phyloP scores from a whole-genome alignment of 2,329 filamentous ascomycete genomes.

The Fusarium citri region DNA sequence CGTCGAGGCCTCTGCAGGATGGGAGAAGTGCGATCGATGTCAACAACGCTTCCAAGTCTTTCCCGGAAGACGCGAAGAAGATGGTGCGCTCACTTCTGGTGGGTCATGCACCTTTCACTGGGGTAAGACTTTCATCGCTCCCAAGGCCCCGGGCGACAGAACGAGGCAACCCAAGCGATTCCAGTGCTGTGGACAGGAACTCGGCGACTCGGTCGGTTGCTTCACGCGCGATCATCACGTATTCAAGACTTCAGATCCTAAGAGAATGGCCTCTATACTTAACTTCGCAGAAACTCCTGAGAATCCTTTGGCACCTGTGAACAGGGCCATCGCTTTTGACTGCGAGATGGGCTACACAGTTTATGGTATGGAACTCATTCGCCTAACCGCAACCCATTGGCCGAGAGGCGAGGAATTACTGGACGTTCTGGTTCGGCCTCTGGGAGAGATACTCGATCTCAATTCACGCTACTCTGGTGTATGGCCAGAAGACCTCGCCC shows the following conservation, averaged over 20 bases:
- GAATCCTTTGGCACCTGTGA: conserved; percentile 63
- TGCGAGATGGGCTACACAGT: conserved; percentile 99
- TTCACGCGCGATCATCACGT: conserved; percentile 79
- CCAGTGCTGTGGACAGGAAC: conserved; percentile 80
- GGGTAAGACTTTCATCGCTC: conserved; percentile 73
- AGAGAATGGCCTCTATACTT: conserved; percentile 79
- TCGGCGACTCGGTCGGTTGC: conserved; percentile 82
- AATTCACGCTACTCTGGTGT: conserved; percentile 95
- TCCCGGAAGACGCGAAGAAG: conserved; percentile 81
- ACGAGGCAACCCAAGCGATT: conserved; percentile 72
- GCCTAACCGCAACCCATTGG: conserved; percentile 90
- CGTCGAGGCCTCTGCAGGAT: conserved; percentile 75
- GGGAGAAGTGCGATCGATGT: conserved; percentile 92
- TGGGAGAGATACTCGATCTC: conserved; percentile 87
- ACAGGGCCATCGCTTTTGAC: conserved; percentile 84
- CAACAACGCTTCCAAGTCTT: conserved; percentile 90
- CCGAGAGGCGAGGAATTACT: conserved; percentile 79
- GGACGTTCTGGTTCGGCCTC: conserved; percentile 85
- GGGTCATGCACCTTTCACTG: conserved; percentile 86
- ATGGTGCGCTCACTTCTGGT: conserved; percentile 79
- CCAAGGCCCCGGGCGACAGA: conserved; percentile 66
- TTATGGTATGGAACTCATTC: conserved; percentile 86
- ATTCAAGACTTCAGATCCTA: conserved; percentile 83
- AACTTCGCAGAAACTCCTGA: conserved; percentile 84
- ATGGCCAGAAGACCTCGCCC: conserved; percentile 78